Base-by-base conservation (phyloP, 1,284 basidiomycete species). In the Inonotus hispidus region DNA sequence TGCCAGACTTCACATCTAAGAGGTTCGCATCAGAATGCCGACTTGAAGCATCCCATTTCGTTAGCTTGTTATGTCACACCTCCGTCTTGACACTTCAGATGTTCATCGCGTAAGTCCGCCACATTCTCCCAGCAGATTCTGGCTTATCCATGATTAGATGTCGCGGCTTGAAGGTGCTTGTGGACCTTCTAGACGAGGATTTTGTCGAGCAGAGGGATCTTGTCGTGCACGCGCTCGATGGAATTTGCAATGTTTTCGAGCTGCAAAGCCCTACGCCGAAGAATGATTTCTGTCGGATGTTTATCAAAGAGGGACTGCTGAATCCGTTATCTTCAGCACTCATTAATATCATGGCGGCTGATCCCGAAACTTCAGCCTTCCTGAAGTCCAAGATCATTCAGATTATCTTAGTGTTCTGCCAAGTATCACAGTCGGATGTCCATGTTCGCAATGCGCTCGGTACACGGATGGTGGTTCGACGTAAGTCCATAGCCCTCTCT, bases 211-310 rank as follows among this genome's bases (percentile, higher is more conserved):
- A 90, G 75, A 87, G 84, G 27, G 90, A 94, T 54, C 84, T 99
- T n/a, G 90, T 98, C 43, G 89, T 93, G 47, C 92, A 96, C 64
- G 94, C 96, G 0, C 82, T 99, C 2, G 93, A 96, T 63, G 95
- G 95, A 11, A 95, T 99, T 59, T 88, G 90, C 59, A 93, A 88
- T 66, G 96, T 98, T 2, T 96, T 99, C 69, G 95, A 98, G 66
- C 82, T 98, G 10, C 87, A 95, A 73, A 94, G 92, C 55, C 93
- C 95, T 1, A 97, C 95, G 7, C 95, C 95, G 7, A 93, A 97
- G 69, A 98, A 96, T 71, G 96, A 98, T 74, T 98, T 98, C 71
- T 98, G 95, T 71, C 85, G 96, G 16, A 97, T 98, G 92, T 95
- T 98, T 75, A 94, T 97, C 35, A 84, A 93, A 25, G 96, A 98